A percentile compares a stretch with the other conserved stretches of the same genome.
These are phyloP conservation scores for Diplodia seriata DNA, from an alignment of 2,329 filamentous ascomycete genomes.

Conservation along the genomic window DNA sequence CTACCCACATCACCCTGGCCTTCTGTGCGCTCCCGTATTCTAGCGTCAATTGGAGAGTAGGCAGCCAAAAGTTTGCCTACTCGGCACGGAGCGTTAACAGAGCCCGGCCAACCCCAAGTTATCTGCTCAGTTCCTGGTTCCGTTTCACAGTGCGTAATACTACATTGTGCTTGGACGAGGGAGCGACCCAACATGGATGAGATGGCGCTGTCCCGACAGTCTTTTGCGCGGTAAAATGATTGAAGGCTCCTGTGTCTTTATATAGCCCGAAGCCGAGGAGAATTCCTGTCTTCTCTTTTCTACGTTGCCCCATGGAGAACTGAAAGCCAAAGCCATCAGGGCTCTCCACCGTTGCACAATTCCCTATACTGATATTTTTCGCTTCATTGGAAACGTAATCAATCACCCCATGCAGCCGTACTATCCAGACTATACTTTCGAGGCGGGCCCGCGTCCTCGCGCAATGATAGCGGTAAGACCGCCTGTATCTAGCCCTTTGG, in stretches of 20 bases:
- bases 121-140: no score
- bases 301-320: not conserved
- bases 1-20: not conserved
- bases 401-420: not conserved
- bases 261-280: not conserved
- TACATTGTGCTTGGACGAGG: not conserved
- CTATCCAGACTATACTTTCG: not conserved
- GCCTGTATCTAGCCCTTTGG: not conserved
- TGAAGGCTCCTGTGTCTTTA: not conserved
- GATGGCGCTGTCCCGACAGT: not conserved
- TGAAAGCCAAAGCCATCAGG: not conserved
- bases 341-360: not conserved
- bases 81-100: no score
- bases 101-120: not conserved
- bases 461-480: slow-evolving; percentile 11
- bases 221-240: not conserved
- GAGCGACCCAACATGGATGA: no score
- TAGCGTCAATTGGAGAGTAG: not conserved
- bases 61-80: not conserved
- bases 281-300: not conserved
- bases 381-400: not conserved
- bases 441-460: not conserved
- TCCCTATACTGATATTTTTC: not conserved
- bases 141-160: not conserved
- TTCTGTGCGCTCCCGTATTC: not conserved